Evolutionary conservation across 164 flowering plant genomes (phyloP).

Genomic region (Kingdonia uniflora): DNA sequence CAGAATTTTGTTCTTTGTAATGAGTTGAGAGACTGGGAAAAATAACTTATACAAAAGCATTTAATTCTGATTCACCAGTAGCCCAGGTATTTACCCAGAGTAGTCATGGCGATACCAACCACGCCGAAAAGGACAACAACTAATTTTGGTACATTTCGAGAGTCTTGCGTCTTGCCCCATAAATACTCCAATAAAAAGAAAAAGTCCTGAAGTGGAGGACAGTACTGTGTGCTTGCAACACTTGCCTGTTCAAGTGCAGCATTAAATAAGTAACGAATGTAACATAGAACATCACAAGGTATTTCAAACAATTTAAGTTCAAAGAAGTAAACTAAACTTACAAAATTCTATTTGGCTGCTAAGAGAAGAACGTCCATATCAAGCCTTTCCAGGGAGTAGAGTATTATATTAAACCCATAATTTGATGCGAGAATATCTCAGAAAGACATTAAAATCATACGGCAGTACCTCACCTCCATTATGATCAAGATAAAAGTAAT

Average conservation of each 20-base stretch:
- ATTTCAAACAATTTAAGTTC: too few species aligned
- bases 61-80: slow-evolving; percentile 59
- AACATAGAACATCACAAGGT: too few species aligned
- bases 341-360: too few species aligned
- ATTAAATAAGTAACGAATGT: slow-evolving; percentile 77
- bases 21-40: too few species aligned
- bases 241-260: slow-evolving; percentile 96
- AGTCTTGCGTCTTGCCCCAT: slow-evolving; percentile 84
- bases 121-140: slow-evolving; percentile 90
- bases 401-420: too few species aligned
- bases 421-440: neutral
- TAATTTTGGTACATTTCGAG: slow-evolving; percentile 70
- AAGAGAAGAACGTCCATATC: too few species aligned
- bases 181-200: slow-evolving; percentile 89
- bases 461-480: slow-evolving; percentile 56
- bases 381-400: too few species aligned
- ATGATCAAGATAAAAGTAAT: slow-evolving; percentile 92
- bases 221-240: slow-evolving; percentile 97
- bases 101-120: slow-evolving; percentile 95
- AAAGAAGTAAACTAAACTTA: too few species aligned
- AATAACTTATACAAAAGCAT: slow-evolving; percentile 53
- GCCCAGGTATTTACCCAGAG: slow-evolving; percentile 99
- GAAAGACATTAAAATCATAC: neutral
- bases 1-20: too few species aligned
- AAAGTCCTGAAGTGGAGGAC: slow-evolving; percentile 94